Evolutionary conservation across 306 rosid genomes (phyloP).

Genomic region (Heteromeles arbutifolia): DNA sequence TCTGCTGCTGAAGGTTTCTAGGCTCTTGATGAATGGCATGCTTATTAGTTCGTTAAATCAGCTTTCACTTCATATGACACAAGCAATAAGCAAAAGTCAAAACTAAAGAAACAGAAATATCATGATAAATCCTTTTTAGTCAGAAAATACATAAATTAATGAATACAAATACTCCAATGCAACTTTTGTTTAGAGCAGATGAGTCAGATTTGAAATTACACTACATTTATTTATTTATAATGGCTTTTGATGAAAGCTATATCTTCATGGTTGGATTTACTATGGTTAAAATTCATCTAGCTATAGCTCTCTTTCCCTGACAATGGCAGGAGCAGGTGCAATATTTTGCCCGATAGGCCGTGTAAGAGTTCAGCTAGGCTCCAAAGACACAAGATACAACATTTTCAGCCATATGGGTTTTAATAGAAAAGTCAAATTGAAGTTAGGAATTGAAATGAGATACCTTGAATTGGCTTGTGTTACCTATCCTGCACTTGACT

Average conservation of each 20-base stretch:
- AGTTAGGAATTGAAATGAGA: background rate
- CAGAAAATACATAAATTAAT: background rate
- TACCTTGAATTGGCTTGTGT: background rate
- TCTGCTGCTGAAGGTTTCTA: background rate
- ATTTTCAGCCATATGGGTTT: background rate
- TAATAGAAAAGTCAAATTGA: background rate
- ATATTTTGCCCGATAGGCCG: background rate
- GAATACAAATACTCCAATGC: background rate
- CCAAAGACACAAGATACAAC: background rate
- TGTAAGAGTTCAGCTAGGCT: background rate
- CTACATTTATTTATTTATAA: background rate
- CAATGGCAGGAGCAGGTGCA: background rate
- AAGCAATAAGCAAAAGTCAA: background rate
- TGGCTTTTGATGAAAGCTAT: background rate
- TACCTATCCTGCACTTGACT: background rate
- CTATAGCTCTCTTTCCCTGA: background rate
- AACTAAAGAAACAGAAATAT: background rate
- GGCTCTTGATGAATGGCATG: background rate
- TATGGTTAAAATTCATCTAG: background rate
- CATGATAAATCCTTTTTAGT: background rate
- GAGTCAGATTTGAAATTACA: background rate
- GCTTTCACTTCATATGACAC: background rate
- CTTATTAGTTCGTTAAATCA: background rate
- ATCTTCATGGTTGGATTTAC: background rate
- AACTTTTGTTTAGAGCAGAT: background rate